Base-by-base conservation (phyloP, 2,329 filamentous ascomycete species). In the Aspergillus flavus region DNA sequence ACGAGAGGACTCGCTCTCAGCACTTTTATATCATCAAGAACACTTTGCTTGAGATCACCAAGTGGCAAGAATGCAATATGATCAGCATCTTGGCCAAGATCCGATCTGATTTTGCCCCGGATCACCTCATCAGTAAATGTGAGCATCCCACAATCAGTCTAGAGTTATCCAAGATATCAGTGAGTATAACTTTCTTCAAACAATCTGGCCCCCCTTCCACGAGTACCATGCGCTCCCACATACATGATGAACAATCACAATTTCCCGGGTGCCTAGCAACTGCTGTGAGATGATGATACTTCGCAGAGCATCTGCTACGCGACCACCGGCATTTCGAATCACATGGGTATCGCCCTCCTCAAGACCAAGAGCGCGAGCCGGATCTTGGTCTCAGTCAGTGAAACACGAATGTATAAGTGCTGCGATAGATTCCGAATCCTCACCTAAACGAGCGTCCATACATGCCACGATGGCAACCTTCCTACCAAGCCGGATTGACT, bases 261-360 rank as follows among this genome's bases (percentile, higher is more conserved):
- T 88, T 76, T 94, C 91, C 1, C 84, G 83, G 0, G 92, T 95
- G 10, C 89, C 91, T 0, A 95, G 84, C 9, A 94, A 82, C 75
- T 94, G 91, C 78, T 95, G 84, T 0, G 90, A 93, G 71, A 95
- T 92, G 64, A 94, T 77, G 61, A 95, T 85, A 23, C 87, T 91
- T 57, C 92, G 88, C 9, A 94, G 82, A 0, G 89, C 90, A 61
- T 94, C 91, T 43, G 82, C 79, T 1, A 86, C 89, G 19, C 85
- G 87, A 1, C 82, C 91, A 3, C 89, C 89, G 11, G 89, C 90
- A 69, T 93, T 94, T 63, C 91, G 87, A 64, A 93, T 89, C 36
- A 93, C 86, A 76, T 95, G 91, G 0, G 91, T 92, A 67, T 93
- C 90, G 46, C 92, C 91, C 21, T 92, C 84, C 23, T 84, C 80